These are phyloP conservation scores for Suhomyces kunorum DNA, from an alignment of 1,139 yeast genomes.

Conservation along the genomic window DNA sequence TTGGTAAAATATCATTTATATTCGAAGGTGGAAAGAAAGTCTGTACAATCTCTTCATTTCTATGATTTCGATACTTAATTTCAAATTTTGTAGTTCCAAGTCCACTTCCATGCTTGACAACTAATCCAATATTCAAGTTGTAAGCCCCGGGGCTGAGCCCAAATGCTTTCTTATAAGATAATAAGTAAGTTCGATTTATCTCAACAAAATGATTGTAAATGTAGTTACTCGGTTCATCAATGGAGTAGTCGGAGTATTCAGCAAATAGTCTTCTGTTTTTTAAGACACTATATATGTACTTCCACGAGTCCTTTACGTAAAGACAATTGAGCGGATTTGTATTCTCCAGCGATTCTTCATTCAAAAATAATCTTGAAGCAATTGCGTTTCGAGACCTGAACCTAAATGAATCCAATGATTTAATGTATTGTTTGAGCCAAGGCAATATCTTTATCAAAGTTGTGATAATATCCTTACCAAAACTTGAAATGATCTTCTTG, in stretches of 20 bases:
- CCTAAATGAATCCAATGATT: conserved; percentile 52
- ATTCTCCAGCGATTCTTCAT: conserved; percentile 13
- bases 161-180: conserved; percentile 48
- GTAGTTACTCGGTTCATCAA: conserved; percentile 53
- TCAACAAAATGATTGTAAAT: conserved; percentile 48
- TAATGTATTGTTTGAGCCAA: conserved; percentile 46
- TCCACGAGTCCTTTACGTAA: conserved; percentile 56
- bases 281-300: conserved; percentile 50
- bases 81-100: conserved; percentile 61
- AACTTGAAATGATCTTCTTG: conserved; percentile 41
- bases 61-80: conserved; percentile 32
- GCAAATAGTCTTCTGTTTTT: conserved; percentile 56
- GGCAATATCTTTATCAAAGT: conserved; percentile 37
- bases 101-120: conserved; percentile 55
- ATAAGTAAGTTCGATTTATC: conserved; percentile 49
- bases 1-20: conserved; percentile 59
- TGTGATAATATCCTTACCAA: conserved; percentile 42
- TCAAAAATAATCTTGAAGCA: conserved; percentile 29
- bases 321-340: conserved; percentile 18
- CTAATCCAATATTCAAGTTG: conserved; percentile 52
- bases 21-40: conserved; percentile 58
- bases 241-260: conserved; percentile 50
- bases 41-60: conserved; percentile 26
- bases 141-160: conserved; percentile 56
- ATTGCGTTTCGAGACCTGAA: conserved; percentile 34